Evolutionary conservation across 1,139 yeast genomes (phyloP), one percentile per base, ranked within the genome.

Genomic region (Trichomonascaceae sp.): DNA sequence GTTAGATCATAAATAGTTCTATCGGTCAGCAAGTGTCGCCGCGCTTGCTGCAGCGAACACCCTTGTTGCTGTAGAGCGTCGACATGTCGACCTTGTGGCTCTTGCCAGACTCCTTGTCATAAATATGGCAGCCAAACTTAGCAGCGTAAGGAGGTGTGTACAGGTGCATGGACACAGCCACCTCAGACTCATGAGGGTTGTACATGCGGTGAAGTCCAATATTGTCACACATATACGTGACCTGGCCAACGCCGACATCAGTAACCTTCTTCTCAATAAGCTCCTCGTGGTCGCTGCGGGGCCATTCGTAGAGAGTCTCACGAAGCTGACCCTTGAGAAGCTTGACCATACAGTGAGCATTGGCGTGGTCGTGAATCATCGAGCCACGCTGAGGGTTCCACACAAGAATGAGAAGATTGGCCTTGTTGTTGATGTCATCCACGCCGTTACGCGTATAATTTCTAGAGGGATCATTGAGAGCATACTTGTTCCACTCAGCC

Each of bases 101-200:
- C 40, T 57, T 60, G 28, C 78, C 79, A 33, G 65, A 65, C 17
- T 46, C 48, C 18, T 67, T 67, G 43, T 74, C 78, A 46, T 71
- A 77, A 53, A 69, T 67, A 39, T 69, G 61, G 50, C 84, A 76
- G 5, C 85, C 85, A 34, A 50, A 71, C 54, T 71, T 61, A 35
- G 76, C 62, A 4, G 87, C 87, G 53, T 76, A 76, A 6, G 89
- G 87, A 5, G 89, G 85, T 11, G 87, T 77, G 57, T 78, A 79
- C 37, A 78, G 64, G 54, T 78, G 89, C 48, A 78, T 62, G 26
- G 80, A 69, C 6, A 78, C 72, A n/a, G 82, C 74, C n/a, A 62
- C 54, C 26, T 65, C 65, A 27, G 57, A 50, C 0, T 57, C 43
- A 26, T 57, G 52, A 4, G 71, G 69, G 48, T 79, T 78, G 34